Percentiles rank a stretch among this genome's conserved stretches.
These are phyloP conservation scores for Amanita fuliginea DNA, from an alignment of 768 basidiomycete genomes.

Conservation along the genomic window DNA sequence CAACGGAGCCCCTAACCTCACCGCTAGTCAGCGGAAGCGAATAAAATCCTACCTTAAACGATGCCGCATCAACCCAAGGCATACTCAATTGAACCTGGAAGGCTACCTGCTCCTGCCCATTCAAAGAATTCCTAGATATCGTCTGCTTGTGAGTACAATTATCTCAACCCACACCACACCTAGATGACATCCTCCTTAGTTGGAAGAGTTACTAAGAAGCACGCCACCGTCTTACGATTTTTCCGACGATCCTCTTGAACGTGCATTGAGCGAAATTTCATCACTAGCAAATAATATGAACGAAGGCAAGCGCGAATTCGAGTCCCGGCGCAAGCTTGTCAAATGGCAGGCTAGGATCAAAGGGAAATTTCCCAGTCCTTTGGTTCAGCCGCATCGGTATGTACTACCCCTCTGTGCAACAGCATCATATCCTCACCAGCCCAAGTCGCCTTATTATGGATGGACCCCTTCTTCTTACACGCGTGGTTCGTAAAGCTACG, in stretches of 20 bases:
- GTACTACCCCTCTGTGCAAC: neutral
- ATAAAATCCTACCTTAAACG: constrained; percentile 86
- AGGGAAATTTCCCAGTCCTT: constrained; percentile 89
- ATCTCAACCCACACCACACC: neutral
- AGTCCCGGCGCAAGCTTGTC: constrained; percentile 83
- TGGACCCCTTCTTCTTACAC: constrained; percentile 71
- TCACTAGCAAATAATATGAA: constrained; percentile 92
- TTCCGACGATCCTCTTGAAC: constrained; percentile 75
- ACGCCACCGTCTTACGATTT: constrained; percentile 75
- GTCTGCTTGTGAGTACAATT: constrained; percentile 61
- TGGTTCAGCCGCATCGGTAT: constrained; percentile 95
- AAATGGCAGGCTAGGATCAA: constrained; percentile 86
- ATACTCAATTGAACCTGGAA: constrained; percentile 90
- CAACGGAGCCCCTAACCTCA: constrained; percentile 42
- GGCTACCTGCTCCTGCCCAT: constrained; percentile 91
- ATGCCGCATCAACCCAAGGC: constrained; percentile 79
- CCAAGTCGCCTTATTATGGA: constrained; percentile 86
- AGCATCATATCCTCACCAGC: constrained; percentile 5
- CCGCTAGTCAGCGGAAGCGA: constrained; percentile 77
- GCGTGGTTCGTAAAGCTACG: constrained; percentile 82
- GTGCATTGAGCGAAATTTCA: constrained; percentile 80
- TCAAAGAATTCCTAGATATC: constrained; percentile 95
- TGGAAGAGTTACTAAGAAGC: constrained; percentile 78
- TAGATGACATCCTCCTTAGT: constrained; percentile 24
- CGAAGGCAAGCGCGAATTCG: constrained; percentile 93